These are phyloP conservation scores for Trichoderma gamsii DNA, from an alignment of 495 filamentous ascomycete species.

Conservation along the genomic window DNA sequence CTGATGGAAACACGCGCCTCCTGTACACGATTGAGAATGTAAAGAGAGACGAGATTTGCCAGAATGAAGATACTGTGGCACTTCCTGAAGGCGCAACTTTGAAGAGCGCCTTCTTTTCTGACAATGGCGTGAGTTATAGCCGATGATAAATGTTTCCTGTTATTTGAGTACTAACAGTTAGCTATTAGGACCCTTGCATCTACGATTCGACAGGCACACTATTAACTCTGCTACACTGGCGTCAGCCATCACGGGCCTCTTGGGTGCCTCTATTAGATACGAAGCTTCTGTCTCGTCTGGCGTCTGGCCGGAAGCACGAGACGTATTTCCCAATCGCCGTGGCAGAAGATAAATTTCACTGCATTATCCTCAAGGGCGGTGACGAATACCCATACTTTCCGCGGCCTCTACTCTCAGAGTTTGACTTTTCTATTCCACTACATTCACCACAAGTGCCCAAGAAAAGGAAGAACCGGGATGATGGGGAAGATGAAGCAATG, in stretches of 20 bases:
- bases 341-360: conserved; percentile 87
- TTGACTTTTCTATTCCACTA: conserved; percentile 83
- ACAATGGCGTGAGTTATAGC: conserved; percentile 58
- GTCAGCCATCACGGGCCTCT: conserved; percentile 70
- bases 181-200: conserved; percentile 75
- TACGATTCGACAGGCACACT: conserved; percentile 88
- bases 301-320: conserved; percentile 78
- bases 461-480: conserved; percentile 33
- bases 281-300: conserved; percentile 69
- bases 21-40: conserved; percentile 89
- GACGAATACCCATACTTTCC: conserved; percentile 95
- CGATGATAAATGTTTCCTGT: not conserved
- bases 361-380: conserved; percentile 94
- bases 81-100: conserved; percentile 64
- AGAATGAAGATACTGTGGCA: conserved; percentile 86
- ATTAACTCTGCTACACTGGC: conserved; percentile 85
- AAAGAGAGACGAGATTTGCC: conserved; percentile 85
- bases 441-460: conserved; percentile 39
- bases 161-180: conserved; percentile 12
- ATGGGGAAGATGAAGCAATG: conserved; percentile 31
- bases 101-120: conserved; percentile 84
- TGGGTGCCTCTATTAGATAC: conserved; percentile 95
- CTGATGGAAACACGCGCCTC: conserved; percentile 67
- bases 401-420: conserved; percentile 83
- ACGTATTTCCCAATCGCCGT: conserved; percentile 94